Evolutionary conservation across 2,329 filamentous ascomycete genomes (phyloP).

Genomic region (Pezicula rhizophila): DNA sequence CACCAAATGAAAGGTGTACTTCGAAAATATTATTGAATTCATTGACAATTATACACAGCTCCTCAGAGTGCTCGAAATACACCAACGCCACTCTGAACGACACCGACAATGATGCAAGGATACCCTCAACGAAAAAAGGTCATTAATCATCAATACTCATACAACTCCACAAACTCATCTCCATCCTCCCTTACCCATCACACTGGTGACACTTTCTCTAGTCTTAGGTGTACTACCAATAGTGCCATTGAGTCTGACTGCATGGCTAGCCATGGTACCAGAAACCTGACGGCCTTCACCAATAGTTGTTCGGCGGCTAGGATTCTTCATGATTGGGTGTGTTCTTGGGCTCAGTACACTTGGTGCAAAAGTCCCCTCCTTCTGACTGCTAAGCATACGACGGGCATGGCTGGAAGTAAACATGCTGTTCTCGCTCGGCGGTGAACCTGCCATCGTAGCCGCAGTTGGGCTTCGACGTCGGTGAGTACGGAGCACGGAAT

Average conservation of each 20-base stretch:
- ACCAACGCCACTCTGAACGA: no score
- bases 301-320: constrained; percentile 23
- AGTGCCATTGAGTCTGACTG: constrained; percentile 18
- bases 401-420: constrained; percentile 62
- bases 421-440: constrained; percentile 50
- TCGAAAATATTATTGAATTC: no score
- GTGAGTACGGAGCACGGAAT: constrained; percentile 16
- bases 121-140: neutral
- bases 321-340: constrained; percentile 49
- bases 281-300: constrained; percentile 21
- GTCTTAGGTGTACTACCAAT: constrained; percentile 18
- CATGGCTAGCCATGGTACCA: constrained; percentile 13
- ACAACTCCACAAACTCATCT: constrained; percentile 9
- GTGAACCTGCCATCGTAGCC: constrained; percentile 44
- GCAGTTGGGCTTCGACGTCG: constrained; percentile 30
- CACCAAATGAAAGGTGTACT: no score
- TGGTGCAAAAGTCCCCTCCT: constrained; percentile 46
- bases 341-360: constrained; percentile 57
- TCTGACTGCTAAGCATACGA: constrained; percentile 58
- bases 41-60: no score
- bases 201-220: constrained; percentile 23
- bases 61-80: no score
- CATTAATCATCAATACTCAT: neutral
- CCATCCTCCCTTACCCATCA: constrained; percentile 25
- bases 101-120: no score